These are phyloP conservation scores for Wickerhamomyces sydowiorum DNA, from an alignment of 805 yeast species.

Conservation along the genomic window DNA sequence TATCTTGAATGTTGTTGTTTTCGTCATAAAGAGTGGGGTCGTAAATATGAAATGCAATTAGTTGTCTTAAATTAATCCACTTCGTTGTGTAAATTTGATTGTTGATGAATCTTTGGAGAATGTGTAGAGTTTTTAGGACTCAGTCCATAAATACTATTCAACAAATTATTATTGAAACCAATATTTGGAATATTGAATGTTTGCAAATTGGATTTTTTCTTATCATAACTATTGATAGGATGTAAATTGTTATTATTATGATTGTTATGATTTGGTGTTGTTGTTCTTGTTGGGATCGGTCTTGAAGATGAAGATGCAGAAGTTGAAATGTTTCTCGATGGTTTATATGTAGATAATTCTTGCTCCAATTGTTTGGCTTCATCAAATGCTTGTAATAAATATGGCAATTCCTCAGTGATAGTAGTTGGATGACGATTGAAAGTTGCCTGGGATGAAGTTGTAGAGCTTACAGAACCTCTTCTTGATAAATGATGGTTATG, in stretches of 20 bases:
- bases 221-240: constrained; percentile 3
- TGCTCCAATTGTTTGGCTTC: constrained; percentile 54
- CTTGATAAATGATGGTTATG: constrained; percentile 6
- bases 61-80: not conserved
- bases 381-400: constrained; percentile 59
- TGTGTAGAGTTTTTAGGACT: constrained; percentile 6
- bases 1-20: not conserved
- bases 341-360: constrained; percentile 29
- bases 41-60: not conserved
- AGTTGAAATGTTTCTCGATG: constrained; percentile 1
- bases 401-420: constrained; percentile 59
- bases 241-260: constrained; percentile 2
- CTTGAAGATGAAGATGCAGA: constrained; percentile 5
- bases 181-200: constrained; percentile 10
- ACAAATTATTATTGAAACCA: constrained; percentile 16
- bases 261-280: constrained; percentile 1
- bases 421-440: constrained; percentile 43
- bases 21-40: not conserved
- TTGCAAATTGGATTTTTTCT: constrained; percentile 10
- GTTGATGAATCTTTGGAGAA: not conserved
- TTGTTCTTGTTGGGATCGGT: constrained; percentile 1
- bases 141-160: constrained; percentile 22
- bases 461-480: constrained; percentile 16
- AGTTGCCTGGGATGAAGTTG: constrained; percentile 30
- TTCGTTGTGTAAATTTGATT: not conserved